Base-by-base conservation (phyloP, 352 stramenopile species). In the Pilasporangium apinafurcum region DNA sequence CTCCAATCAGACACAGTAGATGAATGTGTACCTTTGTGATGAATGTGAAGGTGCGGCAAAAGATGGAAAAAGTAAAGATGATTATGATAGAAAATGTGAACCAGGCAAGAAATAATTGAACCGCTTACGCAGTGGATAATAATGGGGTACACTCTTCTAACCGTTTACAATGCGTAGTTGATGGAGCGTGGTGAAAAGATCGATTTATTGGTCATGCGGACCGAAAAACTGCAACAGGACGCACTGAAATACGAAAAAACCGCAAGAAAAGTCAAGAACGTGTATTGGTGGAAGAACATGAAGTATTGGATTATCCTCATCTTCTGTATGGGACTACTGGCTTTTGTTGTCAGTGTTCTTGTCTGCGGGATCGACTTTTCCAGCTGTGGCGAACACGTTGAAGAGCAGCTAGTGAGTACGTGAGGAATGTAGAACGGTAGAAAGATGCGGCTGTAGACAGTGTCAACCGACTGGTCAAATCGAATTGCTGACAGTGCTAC, bases 81-180 rank as follows among this genome's bases (percentile, higher is more conserved):
- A 82, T 98, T 37, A 98, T 99, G 92, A 93, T 99, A 18, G 86
- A 98, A 32, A 99, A 99, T 60, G 96, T 99, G n/a, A 83, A 91
- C 72, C 79, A 88, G 73, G 74, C 86, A 35, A 30, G 16, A 34
- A 27, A 10, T 37, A 31, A 21, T 17, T 33, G 32, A 22, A 14
- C 9, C 9, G 8, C 5, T 25, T n/a, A n/a, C n/a, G n/a, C n/a
- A n/a, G n/a, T n/a, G n/a, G n/a, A n/a, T n/a, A n/a, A n/a, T n/a
- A n/a, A n/a, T n/a, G n/a, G 9, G 20, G 16, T 8, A 10, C 9
- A 12, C 4, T 7, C 8, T 20, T 27, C 10, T 34, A n/a, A 16
- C 26, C 26, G 12, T n/a, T 30, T 37, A 31, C 31, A 16, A 16
- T 60, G 27, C 5, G 52, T 85, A 96, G 65, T 83, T 99, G 18